Base-by-base conservation (phyloP, 345 rosid species). In the Eucalyptus sp. region DNA sequence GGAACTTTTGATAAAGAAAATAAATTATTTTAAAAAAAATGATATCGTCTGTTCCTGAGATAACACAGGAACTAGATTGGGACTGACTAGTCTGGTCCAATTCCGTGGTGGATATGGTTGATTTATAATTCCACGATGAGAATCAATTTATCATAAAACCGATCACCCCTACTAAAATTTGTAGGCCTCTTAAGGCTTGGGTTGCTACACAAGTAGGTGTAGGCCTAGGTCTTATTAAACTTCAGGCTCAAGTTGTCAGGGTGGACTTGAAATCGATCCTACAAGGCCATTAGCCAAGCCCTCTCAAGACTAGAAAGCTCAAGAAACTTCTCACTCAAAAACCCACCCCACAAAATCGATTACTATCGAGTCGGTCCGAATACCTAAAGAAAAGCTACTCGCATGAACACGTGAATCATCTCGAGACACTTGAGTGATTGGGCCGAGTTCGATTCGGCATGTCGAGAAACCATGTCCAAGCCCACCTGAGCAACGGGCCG, bases 71-170 rank as follows among this genome's bases (percentile, higher is more conserved):
- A 7, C 20, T 64, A 14, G 6, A 66, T 16, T 7, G 0, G 6
- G 76, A 66, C 5, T 1, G 10, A 8, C 33, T 29, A 13, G 13
- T 62, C 4, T 7, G 7, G 2, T 66, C 20, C 2, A 17, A n/a
- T 66, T 66, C 0, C 0, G 0, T 1, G 3, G 2, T 66, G 22
- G 3, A 15, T 3, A n/a, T 15, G 10, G 10, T 66, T 14, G 10
- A 20, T n/a, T 15, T 15, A 15, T 16, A 5, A n/a, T 66, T n/a
- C 0, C 3, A 66, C 0, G 18, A 16, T 64, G 16, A 27, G 7
- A 60, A 27, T 0, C 0, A 13, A n/a, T n/a, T 0, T 17, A 31
- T 4, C 2, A 0, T 31, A 8, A 64, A 66, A n/a, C 1, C 0
- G 2, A n/a, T 14, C 10, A n/a, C 2, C 2, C 5, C 5, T n/a